Base-by-base conservation (phyloP, 2,329 filamentous ascomycete genomes). In the Fulvia fulva region DNA sequence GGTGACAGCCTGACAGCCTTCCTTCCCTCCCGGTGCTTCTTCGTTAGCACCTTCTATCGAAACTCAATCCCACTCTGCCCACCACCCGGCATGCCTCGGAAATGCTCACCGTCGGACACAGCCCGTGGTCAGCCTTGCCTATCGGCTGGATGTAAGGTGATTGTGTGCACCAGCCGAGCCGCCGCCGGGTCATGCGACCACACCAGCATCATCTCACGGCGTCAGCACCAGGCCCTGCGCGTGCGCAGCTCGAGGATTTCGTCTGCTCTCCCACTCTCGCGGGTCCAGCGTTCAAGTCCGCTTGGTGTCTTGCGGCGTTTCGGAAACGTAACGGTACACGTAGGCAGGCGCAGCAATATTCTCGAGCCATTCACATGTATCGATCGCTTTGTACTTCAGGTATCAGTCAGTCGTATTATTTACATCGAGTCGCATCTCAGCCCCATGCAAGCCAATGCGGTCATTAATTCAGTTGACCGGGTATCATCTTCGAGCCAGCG, bases 381-480 rank as follows among this genome's bases (percentile, higher is more conserved):
- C 37, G n/a, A 41, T n/a, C n/a, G n/a, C n/a, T n/a, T n/a, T n/a
- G n/a, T n/a, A n/a, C n/a, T 41, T n/a, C 14, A 12, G 3, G 19
- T 26, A 23, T 8, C 34, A 47, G 41, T 26, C 53, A 30, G 43
- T 26, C 44, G 51, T 57, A 59, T 61, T 55, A 61, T 61, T 54
- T 60, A 63, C 61, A 61, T 59, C 49, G 46, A 19, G 16, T 41
- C 12, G 37, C 37, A 41, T 41, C 37, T n/a, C n/a, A 41, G 14
- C n/a, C 7, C 37, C 14, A 41, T 19, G 16, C 16, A 41, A 41
- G 30, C 44, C 53, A 55, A 55, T 55, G 41, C 47, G 25, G 14
- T 47, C 41, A 55, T 55, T 47, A 34, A 30, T 16, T 14, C 25
- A 47, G 19, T n/a, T 14, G 19, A 34, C 16, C 52, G 25, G 21